Base-by-base conservation (phyloP, 208 protist genomes). In the Acanthamoeba culbertsoni region DNA sequence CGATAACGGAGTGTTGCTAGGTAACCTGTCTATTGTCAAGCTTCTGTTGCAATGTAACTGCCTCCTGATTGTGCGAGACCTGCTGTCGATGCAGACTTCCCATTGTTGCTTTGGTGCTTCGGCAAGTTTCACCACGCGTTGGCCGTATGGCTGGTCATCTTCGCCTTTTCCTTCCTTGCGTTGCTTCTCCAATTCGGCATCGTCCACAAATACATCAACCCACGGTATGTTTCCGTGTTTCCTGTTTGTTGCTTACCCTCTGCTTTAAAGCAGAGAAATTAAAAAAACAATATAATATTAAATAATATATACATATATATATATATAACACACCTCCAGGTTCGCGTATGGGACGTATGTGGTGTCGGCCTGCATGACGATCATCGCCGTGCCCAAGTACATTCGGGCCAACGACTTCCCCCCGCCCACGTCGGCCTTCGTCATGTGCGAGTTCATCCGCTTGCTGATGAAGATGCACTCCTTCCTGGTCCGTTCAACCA, bases 381-480 rank as follows among this genome's bases (percentile, higher is more conserved):
- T 65, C 53, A 65, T 90, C 26, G 48, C 57, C 1, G 82, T 90
- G 8, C 82, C 82, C 33, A 90, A 90, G 57, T 62, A 71, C 53
- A 90, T 90, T 68, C 82, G 82, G 23, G 20, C 51, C 33, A 7
- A 46, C 2, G 82, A 90, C n/a, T 90, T 92, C 18, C 86, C 86
- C 1, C 86, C 86, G 46, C 57, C 86, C 55, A 92, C 86, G 4
- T 68, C 86, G 28, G 59, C 5, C 6, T 75, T 75, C 26, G 63
- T 92, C 16, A 92, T 92, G 86, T 92, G 57, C 43, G 86, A 92
- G n/a, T 75, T 75, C 57, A 35, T 92, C 23, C 86, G 86, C 23
- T 35, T 92, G 16, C 46, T 68, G 40, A 92, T 92, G 86, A 92
- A 92, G 86, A 75, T 92, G 86, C 63, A 92, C 59, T 92, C 86